Conservation (phyloP, 805 yeast species). For the Yarrowia yakushimensis region DNA sequence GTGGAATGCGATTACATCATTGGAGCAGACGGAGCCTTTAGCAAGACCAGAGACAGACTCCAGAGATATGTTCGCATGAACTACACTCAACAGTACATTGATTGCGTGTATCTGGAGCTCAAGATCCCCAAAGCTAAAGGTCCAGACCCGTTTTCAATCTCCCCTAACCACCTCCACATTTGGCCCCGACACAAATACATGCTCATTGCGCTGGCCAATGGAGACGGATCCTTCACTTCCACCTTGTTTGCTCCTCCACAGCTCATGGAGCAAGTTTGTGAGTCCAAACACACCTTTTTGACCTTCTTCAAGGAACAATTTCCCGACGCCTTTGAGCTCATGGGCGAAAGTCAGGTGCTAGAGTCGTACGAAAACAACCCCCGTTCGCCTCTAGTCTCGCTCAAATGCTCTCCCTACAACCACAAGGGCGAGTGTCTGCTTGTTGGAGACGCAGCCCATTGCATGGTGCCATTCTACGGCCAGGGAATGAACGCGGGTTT, state of each 20-base stretch:
- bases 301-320: conserved; percentile 59
- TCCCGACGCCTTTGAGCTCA: conserved; percentile 67
- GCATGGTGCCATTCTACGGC: conserved; percentile 98
- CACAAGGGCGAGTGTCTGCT: conserved; percentile 58
- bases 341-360: conserved; percentile 56
- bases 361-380: conserved; percentile 59
- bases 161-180: conserved; percentile 78
- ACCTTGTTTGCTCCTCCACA: conserved; percentile 84
- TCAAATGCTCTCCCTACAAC: conserved; percentile 68
- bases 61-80: conserved; percentile 67
- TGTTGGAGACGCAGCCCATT: conserved; percentile 92
- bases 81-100: conserved; percentile 71
- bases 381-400: conserved; percentile 72
- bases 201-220: conserved; percentile 86
- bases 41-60: conserved; percentile 65
- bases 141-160: conserved; percentile 44
- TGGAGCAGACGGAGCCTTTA: conserved; percentile 86
- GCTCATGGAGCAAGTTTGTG: conserved; percentile 49
- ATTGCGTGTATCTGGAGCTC: conserved; percentile 78
- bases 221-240: conserved; percentile 82
- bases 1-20: conserved; percentile 55
- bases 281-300: conserved; percentile 45
- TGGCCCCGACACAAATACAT: conserved; percentile 88
- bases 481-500: conserved; percentile 97
- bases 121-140: conserved; percentile 51